These are phyloP conservation scores for Solanum tacnaense DNA, from an alignment of 257 asterid species.

Conservation along the genomic window DNA sequence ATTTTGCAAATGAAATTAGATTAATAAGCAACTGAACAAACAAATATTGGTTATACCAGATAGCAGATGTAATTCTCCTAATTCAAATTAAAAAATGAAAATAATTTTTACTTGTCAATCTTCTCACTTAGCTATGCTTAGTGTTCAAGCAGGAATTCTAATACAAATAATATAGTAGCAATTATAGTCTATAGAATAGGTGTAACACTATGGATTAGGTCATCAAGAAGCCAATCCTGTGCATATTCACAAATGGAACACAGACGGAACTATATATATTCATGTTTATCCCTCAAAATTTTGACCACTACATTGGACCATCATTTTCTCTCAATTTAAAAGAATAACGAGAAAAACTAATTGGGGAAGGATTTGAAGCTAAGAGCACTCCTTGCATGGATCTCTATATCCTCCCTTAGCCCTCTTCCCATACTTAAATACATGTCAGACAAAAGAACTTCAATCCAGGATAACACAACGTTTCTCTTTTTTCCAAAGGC, in stretches of 20 bases:
- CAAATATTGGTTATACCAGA: background rate
- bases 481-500: background rate
- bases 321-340: background rate
- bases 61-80: background rate
- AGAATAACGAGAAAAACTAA: background rate
- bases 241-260: background rate
- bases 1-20: background rate
- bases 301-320: background rate
- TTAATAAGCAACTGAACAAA: background rate
- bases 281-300: background rate
- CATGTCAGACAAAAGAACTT: background rate
- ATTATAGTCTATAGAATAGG: background rate
- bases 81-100: background rate
- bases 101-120: background rate
- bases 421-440: background rate
- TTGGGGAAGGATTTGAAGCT: background rate
- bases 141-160: background rate
- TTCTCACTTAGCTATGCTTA: background rate
- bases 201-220: background rate
- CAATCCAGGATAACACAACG: background rate
- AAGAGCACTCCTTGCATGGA: background rate
- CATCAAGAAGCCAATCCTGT: background rate
- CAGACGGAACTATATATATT: background rate
- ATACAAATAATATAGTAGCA: background rate
- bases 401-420: background rate